Evolutionary conservation across 352 stramenopile species (phyloP), one percentile per base, ranked within the genome.

Genomic region (Phytophthora tubulina): DNA sequence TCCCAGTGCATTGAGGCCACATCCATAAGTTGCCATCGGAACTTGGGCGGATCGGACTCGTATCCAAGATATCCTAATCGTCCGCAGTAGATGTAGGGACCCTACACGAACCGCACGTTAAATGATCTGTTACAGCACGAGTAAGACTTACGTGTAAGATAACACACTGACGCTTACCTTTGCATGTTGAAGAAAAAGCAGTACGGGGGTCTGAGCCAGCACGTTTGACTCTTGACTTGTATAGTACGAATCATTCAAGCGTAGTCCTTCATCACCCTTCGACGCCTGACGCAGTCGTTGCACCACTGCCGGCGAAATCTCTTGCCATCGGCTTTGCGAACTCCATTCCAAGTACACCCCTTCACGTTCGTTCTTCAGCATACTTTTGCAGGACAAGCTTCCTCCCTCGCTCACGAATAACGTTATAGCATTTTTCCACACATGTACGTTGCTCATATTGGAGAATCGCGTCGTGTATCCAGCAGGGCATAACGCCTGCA

Each of bases 341-440:
- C 14, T 45, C 50, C 50, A 57, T 9, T 45, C 50, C 11, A 45
- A 44, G 33, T 9, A 32, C 39, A 57, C 50, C 2, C 32, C 33
- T 30, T 21, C 17, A 41, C 31, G 32, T 21, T 30, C 50, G n/a
- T 9, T 31, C 6, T 32, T 45, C 14, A 57, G 15, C 50, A 57
- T 44, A 8, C 7, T 38, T 6, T 21, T 31, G 50, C 45, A 57
- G 7, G 10, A 33, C 33, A 33, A 9, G 7, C 2, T 33, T 6
- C 33, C n/a, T 1, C n/a, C 33, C 13, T 57, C 67, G 39, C 87
- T 90, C 9, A 89, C 74, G 49, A 89, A 88, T n/a, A 90, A 67
- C 49, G 64, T 56, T 36, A 90, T 30, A 4, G 76, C 82, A 56
- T 90, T 90, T 30, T 58, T 63, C 76, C 75, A 90, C 13, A 55